phyloP scores from a whole-genome alignment of 495 filamentous ascomycete genomes.

The Saxophila tyrrhenica region DNA sequence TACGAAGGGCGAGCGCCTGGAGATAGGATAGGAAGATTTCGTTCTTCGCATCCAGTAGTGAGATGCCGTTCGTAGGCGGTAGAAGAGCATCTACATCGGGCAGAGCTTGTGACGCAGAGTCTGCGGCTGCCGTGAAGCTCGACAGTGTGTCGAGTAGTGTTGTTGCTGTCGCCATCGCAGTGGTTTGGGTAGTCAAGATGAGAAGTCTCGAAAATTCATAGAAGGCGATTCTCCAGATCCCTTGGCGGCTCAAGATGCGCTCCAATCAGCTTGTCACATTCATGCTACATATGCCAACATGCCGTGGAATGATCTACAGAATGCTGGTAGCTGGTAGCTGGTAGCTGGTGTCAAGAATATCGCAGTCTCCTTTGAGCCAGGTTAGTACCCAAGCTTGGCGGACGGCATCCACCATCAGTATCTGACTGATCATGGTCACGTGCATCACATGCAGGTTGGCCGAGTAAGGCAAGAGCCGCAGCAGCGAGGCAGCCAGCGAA shows the following conservation, averaged over 20 bases:
- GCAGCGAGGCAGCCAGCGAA: no score
- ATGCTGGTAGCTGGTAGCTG: no score
- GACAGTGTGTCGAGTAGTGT: constrained; percentile 6
- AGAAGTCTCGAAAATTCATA: no score
- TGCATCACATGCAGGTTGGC: neutral
- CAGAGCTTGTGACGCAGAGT: constrained; percentile 7
- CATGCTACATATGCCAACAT: no score
- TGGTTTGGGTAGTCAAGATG: neutral
- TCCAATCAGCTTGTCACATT: neutral
- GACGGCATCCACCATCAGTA: no score
- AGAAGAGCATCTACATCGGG: constrained; percentile 21
- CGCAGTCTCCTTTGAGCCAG: no score
- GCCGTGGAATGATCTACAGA: no score
- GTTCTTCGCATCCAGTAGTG: constrained; percentile 87
- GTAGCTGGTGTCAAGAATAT: no score
- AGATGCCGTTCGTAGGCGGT: constrained; percentile 74
- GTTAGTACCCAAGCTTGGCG: no score
- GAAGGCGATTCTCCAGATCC: no score
- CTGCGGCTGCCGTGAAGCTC: constrained; percentile 13
- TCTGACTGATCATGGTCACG: neutral
- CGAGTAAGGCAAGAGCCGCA: neutral
- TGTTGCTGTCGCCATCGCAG: constrained; percentile 14
- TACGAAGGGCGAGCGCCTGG: constrained; percentile 84
- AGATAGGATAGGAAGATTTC: constrained; percentile 91
- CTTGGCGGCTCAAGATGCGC: neutral